Conservation (phyloP, 148 eudicot species). For the Suaeda aralocaspica region DNA sequence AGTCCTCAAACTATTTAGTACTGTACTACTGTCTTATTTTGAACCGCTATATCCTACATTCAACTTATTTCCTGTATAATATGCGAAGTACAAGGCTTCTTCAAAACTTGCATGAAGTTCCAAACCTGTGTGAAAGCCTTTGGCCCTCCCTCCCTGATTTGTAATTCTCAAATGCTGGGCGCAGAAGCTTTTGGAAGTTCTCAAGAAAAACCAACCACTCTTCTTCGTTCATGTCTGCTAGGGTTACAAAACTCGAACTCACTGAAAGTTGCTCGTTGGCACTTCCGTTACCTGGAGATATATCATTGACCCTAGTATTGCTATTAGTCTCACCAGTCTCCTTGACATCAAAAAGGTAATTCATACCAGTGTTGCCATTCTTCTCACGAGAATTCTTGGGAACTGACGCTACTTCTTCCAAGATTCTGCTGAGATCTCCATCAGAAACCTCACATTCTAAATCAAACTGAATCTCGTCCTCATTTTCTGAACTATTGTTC, state of each 20-base stretch:
- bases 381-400: background rate
- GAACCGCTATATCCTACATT: background rate
- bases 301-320: background rate
- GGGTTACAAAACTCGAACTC: constrained; percentile 37
- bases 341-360: constrained; percentile 23
- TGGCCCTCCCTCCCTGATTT: constrained; percentile 20
- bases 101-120: constrained; percentile 47
- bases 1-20: background rate
- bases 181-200: constrained; percentile 34
- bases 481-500: background rate
- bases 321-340: constrained; percentile 7
- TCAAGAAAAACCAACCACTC: constrained; percentile 38
- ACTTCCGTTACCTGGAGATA: constrained; percentile 22
- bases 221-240: constrained; percentile 40
- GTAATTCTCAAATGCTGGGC: constrained; percentile 28
- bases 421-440: constrained; percentile 9
- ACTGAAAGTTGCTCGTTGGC: constrained; percentile 29
- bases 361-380: constrained; percentile 14
- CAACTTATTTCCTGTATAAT: background rate
- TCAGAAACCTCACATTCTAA: constrained; percentile 29
- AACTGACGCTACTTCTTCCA: constrained; percentile 5
- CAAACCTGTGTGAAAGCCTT: constrained; percentile 39
- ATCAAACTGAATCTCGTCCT: constrained; percentile 31
- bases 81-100: background rate
- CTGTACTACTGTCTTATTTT: background rate